Evolutionary conservation across 768 basidiomycete species (phyloP).

Genomic region (Hemileccinum rubropunctum): DNA sequence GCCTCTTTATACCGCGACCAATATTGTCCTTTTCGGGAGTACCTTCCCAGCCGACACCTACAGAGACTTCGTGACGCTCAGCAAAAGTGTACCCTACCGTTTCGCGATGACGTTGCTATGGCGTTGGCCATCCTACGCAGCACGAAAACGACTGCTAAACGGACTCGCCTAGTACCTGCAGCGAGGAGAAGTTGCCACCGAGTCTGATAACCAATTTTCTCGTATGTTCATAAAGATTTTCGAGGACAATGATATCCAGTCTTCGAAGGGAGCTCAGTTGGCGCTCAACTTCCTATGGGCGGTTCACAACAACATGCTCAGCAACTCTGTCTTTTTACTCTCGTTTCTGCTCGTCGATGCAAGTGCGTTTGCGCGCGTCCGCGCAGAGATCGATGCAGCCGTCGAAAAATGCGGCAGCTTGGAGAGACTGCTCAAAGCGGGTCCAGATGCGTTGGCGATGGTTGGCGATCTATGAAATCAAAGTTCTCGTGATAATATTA

Average conservation of each 20-base stretch:
- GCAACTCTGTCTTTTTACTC: slow-evolving; percentile 18
- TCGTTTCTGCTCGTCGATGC: slow-evolving; percentile 40
- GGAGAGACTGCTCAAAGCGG: slow-evolving; percentile 9
- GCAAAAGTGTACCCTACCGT: slow-evolving; percentile 17
- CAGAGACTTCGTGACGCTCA: slow-evolving; percentile 19
- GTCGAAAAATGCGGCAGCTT: slow-evolving; percentile 13
- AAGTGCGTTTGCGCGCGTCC: slow-evolving; percentile 43
- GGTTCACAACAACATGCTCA: too few relatives aligned
- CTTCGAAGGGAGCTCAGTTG: too few relatives aligned
- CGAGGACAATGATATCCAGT: slow-evolving; percentile 14
- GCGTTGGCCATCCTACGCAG: slow-evolving; percentile 13
- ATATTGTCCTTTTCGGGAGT: slow-evolving; percentile 22
- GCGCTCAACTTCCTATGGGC: too few relatives aligned
- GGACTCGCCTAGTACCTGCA: slow-evolving; percentile 16
- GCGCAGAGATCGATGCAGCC: slow-evolving; percentile 41
- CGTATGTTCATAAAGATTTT: slow-evolving; percentile 17
- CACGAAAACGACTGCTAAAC: slow-evolving; percentile 9
- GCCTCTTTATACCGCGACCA: slow-evolving; percentile 19
- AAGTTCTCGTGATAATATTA: slow-evolving; percentile 15
- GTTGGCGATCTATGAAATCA: slow-evolving; percentile 23
- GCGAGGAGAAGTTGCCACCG: too few relatives aligned
- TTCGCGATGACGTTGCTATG: slow-evolving; percentile 12
- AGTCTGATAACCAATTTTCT: too few relatives aligned
- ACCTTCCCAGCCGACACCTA: slow-evolving; percentile 16
- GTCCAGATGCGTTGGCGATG: too few relatives aligned